Evolutionary conservation across 208 protist genomes (phyloP).

Genomic region (Angomonas deanei): DNA sequence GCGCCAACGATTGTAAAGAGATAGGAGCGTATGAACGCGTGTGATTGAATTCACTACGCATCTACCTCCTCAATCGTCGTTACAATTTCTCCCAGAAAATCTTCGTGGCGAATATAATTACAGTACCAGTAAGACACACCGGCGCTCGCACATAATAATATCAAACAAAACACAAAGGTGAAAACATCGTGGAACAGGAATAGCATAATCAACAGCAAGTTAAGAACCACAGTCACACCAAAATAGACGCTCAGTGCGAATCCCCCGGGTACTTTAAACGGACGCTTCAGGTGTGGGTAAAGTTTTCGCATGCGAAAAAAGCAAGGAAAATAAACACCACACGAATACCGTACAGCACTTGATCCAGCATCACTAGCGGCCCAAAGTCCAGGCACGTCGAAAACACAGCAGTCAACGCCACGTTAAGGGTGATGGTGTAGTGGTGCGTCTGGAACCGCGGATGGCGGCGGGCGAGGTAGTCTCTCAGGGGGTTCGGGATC

Average conservation of each 20-base stretch:
- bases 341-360: constrained; percentile 71
- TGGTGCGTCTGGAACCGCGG: constrained; percentile 67
- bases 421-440: constrained; percentile 66
- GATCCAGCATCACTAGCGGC: constrained; percentile 59
- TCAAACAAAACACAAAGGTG: constrained; percentile 32
- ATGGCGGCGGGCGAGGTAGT: constrained; percentile 47
- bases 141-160: constrained; percentile 21
- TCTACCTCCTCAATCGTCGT: constrained; percentile 18
- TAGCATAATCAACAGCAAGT: constrained; percentile 31
- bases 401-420: constrained; percentile 54
- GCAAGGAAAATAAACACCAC: constrained; percentile 46
- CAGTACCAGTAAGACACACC: constrained; percentile 42
- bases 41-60: not conserved
- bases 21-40: too few species aligned
- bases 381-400: constrained; percentile 56
- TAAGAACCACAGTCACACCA: constrained; percentile 34
- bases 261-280: constrained; percentile 48
- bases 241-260: constrained; percentile 28
- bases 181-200: constrained; percentile 33
- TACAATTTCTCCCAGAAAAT: constrained; percentile 65
- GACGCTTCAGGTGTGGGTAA: constrained; percentile 59
- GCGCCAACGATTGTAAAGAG: too few species aligned
- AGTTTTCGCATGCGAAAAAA: constrained; percentile 57
- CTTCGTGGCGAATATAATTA: constrained; percentile 29
- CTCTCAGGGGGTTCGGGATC: constrained; percentile 47